Evolutionary conservation across 257 asterid genomes (phyloP).

Genomic region (Anisodus tanguticus): DNA sequence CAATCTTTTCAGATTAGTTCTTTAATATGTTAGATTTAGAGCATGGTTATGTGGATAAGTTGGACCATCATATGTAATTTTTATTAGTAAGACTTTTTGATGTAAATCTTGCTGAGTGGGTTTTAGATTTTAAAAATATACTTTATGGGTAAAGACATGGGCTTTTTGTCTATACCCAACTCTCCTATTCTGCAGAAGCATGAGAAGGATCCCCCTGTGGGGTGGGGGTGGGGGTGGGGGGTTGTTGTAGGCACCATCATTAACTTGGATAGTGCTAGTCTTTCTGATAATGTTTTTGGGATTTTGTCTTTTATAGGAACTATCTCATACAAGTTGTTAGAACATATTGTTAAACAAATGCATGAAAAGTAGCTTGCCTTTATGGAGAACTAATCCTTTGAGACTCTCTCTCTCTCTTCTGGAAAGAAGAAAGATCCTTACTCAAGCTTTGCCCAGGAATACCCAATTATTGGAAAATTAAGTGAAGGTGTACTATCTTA

Average conservation of each 20-base stretch:
- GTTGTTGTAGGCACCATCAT: background rate
- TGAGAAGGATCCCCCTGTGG: background rate
- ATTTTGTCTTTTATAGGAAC: conserved; percentile 22
- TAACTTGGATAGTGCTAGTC: background rate
- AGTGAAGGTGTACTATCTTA: background rate
- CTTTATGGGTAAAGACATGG: background rate
- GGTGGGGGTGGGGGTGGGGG: background rate
- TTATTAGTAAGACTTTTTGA: background rate
- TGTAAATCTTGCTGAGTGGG: background rate
- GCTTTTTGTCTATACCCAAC: background rate
- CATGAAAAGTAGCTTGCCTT: background rate
- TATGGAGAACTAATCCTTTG: background rate
- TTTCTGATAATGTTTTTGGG: background rate
- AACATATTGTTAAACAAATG: background rate
- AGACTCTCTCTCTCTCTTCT: background rate
- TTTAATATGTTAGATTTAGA: background rate
- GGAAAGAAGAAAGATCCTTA: background rate
- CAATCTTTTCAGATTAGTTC: background rate
- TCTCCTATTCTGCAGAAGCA: background rate
- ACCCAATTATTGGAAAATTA: background rate
- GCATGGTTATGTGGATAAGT: background rate
- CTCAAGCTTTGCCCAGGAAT: background rate
- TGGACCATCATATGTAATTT: background rate
- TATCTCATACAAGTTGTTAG: background rate
- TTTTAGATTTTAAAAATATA: too few species aligned